A percentile compares a stretch with the other conserved stretches of the same genome.
These are phyloP conservation scores for Scheffersomyces titani DNA, from an alignment of 1,139 yeast genomes.

Conservation along the genomic window DNA sequence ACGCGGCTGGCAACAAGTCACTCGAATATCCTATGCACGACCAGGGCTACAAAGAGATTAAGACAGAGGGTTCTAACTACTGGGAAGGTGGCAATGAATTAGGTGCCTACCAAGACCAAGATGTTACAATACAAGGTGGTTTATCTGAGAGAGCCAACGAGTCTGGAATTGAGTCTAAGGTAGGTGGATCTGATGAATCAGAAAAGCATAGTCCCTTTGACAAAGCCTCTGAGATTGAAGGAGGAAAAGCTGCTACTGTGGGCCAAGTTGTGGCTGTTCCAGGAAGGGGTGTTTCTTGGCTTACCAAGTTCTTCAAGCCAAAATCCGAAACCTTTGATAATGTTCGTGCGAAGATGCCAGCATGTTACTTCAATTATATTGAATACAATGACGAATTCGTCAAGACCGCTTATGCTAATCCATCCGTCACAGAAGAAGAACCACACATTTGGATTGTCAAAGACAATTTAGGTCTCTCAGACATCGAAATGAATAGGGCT, in stretches of 20 bases:
- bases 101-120: slow-evolving; percentile 19
- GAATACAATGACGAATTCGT: slow-evolving; percentile 45
- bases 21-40: slow-evolving; percentile 57
- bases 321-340: slow-evolving; percentile 40
- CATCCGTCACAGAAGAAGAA: slow-evolving; percentile 59
- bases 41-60: slow-evolving; percentile 62
- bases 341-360: slow-evolving; percentile 41
- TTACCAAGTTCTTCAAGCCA: slow-evolving; percentile 43
- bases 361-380: slow-evolving; percentile 41
- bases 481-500: slow-evolving; percentile 60
- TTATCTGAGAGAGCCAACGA: slow-evolving; percentile 7
- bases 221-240: slow-evolving; percentile 8
- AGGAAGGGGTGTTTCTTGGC: slow-evolving; percentile 26
- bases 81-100: slow-evolving; percentile 50
- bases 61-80: slow-evolving; percentile 52
- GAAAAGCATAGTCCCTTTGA: slow-evolving; percentile 16
- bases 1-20: slow-evolving; percentile 55
- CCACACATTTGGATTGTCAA: slow-evolving; percentile 72
- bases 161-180: slow-evolving; percentile 10
- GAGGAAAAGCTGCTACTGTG: slow-evolving; percentile 11
- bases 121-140: slow-evolving; percentile 1
- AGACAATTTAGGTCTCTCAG: slow-evolving; percentile 71
- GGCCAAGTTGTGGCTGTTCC: slow-evolving; percentile 8
- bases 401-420: slow-evolving; percentile 63
- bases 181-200: slow-evolving; percentile 20